These are phyloP conservation scores for Penicillium daleae DNA, from an alignment of 495 filamentous ascomycete species.

Conservation along the genomic window DNA sequence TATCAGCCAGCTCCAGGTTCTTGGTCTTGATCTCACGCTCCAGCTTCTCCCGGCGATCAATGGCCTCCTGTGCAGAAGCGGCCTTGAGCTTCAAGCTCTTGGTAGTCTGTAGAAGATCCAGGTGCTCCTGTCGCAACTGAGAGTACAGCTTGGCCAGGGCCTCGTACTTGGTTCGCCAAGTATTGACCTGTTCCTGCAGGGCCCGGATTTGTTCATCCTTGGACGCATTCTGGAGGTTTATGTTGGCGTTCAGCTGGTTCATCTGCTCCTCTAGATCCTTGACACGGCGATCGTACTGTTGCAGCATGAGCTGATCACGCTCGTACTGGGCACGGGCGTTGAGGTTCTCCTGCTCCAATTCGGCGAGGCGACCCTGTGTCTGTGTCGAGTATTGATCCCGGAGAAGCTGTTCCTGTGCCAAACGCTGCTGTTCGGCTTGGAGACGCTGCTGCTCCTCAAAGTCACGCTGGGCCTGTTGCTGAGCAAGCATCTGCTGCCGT, in stretches of 20 bases:
- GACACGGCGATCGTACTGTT: slow-evolving; percentile 93
- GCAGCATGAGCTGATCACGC: slow-evolving; percentile 92
- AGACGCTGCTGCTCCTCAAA: slow-evolving; percentile 94
- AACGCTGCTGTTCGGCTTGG: slow-evolving; percentile 83
- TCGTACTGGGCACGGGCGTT: slow-evolving; percentile 95
- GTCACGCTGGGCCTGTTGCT: slow-evolving; percentile 82
- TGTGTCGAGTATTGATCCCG: slow-evolving; percentile 87
- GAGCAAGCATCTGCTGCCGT: slow-evolving; percentile 76
- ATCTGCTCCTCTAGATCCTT: slow-evolving; percentile 92
- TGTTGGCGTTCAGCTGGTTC: slow-evolving; percentile 76
- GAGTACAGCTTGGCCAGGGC: slow-evolving; percentile 95
- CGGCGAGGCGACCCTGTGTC: slow-evolving; percentile 89
- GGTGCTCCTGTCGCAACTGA: slow-evolving; percentile 91
- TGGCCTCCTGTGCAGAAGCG: slow-evolving; percentile 94
- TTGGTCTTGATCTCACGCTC: slow-evolving; percentile 98
- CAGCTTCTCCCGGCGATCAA: slow-evolving; percentile 90
- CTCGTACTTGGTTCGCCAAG: slow-evolving; percentile 96
- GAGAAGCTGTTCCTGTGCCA: slow-evolving; percentile 87
- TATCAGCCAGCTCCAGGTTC: slow-evolving; percentile 95
- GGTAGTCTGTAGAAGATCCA: slow-evolving; percentile 92
- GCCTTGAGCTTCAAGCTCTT: slow-evolving; percentile 96
- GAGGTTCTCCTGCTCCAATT: slow-evolving; percentile 92
- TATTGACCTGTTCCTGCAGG: slow-evolving; percentile 93
- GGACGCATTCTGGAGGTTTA: slow-evolving; percentile 80
- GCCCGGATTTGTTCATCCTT: slow-evolving; percentile 94